These are phyloP conservation scores for Fomes fomentarius DNA, from an alignment of 1,284 basidiomycete species.

Conservation along the genomic window DNA sequence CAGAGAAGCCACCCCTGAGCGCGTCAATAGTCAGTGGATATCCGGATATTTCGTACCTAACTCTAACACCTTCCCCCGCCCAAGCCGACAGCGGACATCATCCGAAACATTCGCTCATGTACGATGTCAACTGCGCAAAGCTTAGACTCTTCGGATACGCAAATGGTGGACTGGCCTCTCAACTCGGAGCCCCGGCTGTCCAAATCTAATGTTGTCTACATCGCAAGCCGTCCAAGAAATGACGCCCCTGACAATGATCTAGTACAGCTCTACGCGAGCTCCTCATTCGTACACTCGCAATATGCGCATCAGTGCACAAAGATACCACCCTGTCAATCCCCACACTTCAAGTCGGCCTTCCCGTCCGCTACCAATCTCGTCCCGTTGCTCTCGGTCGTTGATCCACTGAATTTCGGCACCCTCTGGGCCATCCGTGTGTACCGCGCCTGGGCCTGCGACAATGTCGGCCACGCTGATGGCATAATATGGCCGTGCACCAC, in stretches of 20 bases:
- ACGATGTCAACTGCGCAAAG: too few species aligned
- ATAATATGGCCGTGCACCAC: conserved; percentile 59
- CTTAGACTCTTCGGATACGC: too few species aligned
- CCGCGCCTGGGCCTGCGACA: conserved; percentile 32
- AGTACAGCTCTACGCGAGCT: background rate
- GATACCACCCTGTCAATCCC: conserved; percentile 84
- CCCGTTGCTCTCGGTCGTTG: conserved; percentile 33
- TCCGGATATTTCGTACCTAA: too few species aligned
- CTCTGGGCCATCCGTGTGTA: conserved; percentile 14
- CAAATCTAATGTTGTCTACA: background rate
- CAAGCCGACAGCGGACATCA: too few species aligned
- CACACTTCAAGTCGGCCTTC: conserved; percentile 66
- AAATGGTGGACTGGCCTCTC: too few species aligned
- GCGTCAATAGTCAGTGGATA: background rate
- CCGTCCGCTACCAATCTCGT: conserved; percentile 47
- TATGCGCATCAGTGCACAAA: conserved; percentile 59
- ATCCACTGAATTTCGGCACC: conserved; percentile 21
- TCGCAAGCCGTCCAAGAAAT: too few species aligned
- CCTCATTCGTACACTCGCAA: conserved; percentile 44
- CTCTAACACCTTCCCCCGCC: too few species aligned
- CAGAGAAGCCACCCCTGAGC: background rate
- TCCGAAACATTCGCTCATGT: too few species aligned
- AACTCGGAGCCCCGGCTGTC: background rate
- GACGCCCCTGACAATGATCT: too few species aligned
- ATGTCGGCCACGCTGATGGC: conserved; percentile 72